A percentile compares a stretch with the other conserved stretches of the same genome.
Evolutionary conservation across 177 flowering plant species (phyloP).

Genomic region (Vitis hybrid): DNA sequence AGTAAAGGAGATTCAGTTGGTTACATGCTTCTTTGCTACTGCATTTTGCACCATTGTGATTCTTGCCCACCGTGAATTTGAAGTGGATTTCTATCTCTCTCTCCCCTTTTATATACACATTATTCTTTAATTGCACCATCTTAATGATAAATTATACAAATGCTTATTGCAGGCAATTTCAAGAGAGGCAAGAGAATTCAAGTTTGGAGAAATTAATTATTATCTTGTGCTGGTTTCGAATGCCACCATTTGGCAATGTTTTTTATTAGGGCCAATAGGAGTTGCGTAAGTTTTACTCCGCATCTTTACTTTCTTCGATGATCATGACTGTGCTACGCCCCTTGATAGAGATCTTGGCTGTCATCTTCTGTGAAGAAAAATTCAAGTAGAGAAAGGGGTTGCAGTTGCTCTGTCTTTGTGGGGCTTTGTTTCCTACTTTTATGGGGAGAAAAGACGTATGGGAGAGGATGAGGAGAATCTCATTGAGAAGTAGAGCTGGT

Average conservation of each 20-base stretch:
- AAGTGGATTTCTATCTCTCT: too few relatives aligned
- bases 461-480: too few relatives aligned
- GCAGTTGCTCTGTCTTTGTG: conserved; percentile 25
- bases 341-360: conserved; percentile 14
- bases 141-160: too few relatives aligned
- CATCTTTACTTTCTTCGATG: conserved; percentile 28
- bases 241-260: conserved; percentile 22
- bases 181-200: conserved; percentile 31
- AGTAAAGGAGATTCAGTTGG: conserved; percentile 70
- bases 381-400: conserved; percentile 31
- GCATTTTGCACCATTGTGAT: conserved; percentile 58
- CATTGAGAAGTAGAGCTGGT: too few relatives aligned
- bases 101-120: too few relatives aligned
- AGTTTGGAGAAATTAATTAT: conserved; percentile 30
- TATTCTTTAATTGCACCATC: too few relatives aligned
- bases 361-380: conserved; percentile 20
- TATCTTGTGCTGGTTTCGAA: conserved; percentile 15
- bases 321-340: conserved; percentile 18
- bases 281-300: conserved; percentile 21
- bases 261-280: conserved; percentile 27
- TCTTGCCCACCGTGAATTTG: conserved; percentile 15
- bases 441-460: too few relatives aligned
- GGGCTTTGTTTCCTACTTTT: conserved; percentile 24
- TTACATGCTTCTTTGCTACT: conserved; percentile 63
- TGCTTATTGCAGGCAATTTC: conserved; percentile 22